A percentile compares a stretch with the other conserved stretches of the same genome.
phyloP scores from a whole-genome alignment of 495 filamentous ascomycete genomes.

The Trichoderma asperelloides region DNA sequence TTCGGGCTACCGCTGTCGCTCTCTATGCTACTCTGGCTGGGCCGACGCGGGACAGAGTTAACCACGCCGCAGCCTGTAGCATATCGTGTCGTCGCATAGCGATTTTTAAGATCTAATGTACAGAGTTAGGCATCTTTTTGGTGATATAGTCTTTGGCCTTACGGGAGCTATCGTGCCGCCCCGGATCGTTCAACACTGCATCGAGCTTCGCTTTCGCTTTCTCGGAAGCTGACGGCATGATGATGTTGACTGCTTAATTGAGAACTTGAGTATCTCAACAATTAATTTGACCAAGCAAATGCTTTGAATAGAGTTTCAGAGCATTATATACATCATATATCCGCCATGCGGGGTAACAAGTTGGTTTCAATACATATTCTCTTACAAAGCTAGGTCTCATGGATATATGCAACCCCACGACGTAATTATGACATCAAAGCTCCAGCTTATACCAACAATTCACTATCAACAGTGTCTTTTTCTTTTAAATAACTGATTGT shows the following conservation, averaged over 20 bases:
- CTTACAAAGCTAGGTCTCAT: neutral
- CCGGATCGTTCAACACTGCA: constrained; percentile 4
- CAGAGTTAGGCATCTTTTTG: neutral
- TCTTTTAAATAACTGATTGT: too few species aligned
- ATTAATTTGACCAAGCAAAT: neutral
- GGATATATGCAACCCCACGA: neutral
- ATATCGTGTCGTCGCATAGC: constrained; percentile 2
- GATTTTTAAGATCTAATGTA: neutral
- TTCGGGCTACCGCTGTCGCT: neutral
- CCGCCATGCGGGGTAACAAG: neutral
- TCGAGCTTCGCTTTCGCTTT: neutral
- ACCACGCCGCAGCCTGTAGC: neutral
- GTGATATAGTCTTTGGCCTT: neutral
- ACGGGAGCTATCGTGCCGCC: neutral
- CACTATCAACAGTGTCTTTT: neutral
- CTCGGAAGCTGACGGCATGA: neutral
- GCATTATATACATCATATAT: neutral
- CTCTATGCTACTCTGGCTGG: neutral
- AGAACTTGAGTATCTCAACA: neutral
- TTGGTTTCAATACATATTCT: neutral
- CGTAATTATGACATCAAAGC: constrained; percentile 4
- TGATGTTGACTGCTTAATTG: neutral
- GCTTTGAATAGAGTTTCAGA: neutral
- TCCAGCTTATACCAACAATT: neutral
- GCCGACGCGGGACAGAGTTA: neutral